Conservation (phyloP, 306 rosid genomes). For the Parietaria judaica region DNA sequence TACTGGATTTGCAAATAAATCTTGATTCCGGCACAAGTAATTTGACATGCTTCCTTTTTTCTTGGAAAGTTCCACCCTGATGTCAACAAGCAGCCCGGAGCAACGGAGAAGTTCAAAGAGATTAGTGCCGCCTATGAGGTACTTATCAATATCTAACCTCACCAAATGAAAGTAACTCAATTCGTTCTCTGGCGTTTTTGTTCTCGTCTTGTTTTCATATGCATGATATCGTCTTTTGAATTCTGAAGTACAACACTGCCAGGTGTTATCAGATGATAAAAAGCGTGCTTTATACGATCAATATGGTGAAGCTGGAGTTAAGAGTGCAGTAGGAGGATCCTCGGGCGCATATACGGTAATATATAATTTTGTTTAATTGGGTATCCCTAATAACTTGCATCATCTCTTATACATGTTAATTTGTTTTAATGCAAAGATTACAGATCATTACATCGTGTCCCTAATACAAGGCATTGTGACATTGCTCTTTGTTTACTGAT, state of each 20-base stretch:
- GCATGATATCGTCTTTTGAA: constrained; percentile 45
- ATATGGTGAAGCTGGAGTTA: constrained; percentile 95
- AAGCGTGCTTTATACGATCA: constrained; percentile 94
- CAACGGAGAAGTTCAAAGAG: constrained; percentile 91
- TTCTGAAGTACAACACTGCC: constrained; percentile 61
- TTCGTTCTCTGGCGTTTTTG: neutral
- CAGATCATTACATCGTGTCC: constrained; percentile 6
- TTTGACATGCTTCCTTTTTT: too few relatives aligned
- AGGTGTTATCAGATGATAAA: constrained; percentile 98
- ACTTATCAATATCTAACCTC: neutral
- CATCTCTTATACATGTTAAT: neutral
- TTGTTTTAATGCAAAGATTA: neutral
- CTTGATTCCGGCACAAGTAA: neutral
- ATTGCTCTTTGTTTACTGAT: neutral
- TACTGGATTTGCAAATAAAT: neutral
- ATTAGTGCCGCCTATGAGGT: constrained; percentile 97
- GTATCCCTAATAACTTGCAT: neutral
- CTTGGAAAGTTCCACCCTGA: constrained; percentile 80
- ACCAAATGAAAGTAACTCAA: constrained; percentile 5
- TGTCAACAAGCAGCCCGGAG: constrained; percentile 94
- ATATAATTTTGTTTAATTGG: constrained; percentile 6
- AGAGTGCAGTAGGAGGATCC: constrained; percentile 75
- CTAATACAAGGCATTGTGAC: neutral
- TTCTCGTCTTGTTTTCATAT: constrained; percentile 16
- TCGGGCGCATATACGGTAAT: constrained; percentile 83